These are phyloP conservation scores for Capillidium heterosporum DNA, from an alignment of 371 early-diverging fungal species.

Conservation along the genomic window DNA sequence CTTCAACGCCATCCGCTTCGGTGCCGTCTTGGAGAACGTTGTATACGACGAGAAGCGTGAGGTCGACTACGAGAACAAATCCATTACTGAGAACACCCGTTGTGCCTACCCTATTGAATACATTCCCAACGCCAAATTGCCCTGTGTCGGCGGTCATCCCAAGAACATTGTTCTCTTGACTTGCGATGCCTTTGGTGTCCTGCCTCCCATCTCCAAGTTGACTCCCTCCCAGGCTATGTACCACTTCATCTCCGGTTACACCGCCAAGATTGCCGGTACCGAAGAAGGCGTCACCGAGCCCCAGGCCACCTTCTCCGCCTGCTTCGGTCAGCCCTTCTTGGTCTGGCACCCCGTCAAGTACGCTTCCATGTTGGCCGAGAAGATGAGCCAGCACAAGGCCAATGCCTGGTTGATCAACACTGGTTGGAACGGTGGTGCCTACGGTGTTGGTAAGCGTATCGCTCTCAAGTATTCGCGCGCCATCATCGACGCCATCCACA, in stretches of 20 bases:
- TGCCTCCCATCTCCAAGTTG: slow-evolving; percentile 88
- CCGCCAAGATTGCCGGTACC: slow-evolving; percentile 90
- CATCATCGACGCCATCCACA: slow-evolving; percentile 92
- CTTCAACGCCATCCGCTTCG: slow-evolving; percentile 87
- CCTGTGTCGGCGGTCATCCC: slow-evolving; percentile 86
- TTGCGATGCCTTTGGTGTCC: slow-evolving; percentile 94
- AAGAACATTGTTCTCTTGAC: slow-evolving; percentile 92
- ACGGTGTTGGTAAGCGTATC: slow-evolving; percentile 79
- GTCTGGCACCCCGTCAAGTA: slow-evolving; percentile 93
- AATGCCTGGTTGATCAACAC: slow-evolving; percentile 96
- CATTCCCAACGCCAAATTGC: slow-evolving; percentile 91
- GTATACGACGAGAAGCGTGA: slow-evolving; percentile 62
- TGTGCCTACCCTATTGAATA: slow-evolving; percentile 94
- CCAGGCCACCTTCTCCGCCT: slow-evolving; percentile 86
- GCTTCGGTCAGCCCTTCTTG: slow-evolving; percentile 94
- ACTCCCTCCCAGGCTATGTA: slow-evolving; percentile 88
- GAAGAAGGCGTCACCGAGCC: slow-evolving; percentile 92
- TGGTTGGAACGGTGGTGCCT: slow-evolving; percentile 92
- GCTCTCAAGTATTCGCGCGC: slow-evolving; percentile 91
- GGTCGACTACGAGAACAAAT: slow-evolving; percentile 69
- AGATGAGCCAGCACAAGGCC: slow-evolving; percentile 76
- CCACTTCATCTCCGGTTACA: slow-evolving; percentile 89
- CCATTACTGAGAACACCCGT: slow-evolving; percentile 92
- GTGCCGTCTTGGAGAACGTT: slow-evolving; percentile 90
- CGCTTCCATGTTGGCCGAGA: slow-evolving; percentile 90